phyloP scores from a whole-genome alignment of 2,329 filamentous ascomycete species.

The Parafenestella ontariensis region DNA sequence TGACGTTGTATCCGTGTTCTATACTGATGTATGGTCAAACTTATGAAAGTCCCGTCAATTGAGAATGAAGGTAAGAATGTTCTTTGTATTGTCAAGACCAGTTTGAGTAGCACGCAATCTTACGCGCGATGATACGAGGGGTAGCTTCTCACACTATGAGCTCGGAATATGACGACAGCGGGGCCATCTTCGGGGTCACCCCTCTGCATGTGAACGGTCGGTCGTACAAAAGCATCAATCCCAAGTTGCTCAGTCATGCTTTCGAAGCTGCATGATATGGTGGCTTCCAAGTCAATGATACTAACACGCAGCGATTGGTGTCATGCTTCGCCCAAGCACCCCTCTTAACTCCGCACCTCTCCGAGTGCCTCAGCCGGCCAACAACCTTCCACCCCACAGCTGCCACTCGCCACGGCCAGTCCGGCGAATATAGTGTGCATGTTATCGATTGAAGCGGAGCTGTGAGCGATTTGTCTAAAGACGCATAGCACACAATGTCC shows the following conservation, averaged over 20 bases:
- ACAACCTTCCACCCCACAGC: neutral
- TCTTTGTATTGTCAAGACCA: neutral
- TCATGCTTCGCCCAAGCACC: conserved; percentile 10
- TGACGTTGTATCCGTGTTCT: neutral
- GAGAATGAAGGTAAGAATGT: neutral
- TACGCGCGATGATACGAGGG: conserved; percentile 10
- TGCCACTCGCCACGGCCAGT: neutral
- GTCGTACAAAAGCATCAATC: neutral
- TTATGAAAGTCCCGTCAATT: no score
- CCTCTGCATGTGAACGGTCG: conserved; percentile 1
- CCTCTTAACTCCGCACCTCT: conserved; percentile 25
- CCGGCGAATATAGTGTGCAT: neutral
- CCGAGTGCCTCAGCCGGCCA: conserved; percentile 11
- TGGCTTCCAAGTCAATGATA: neutral
- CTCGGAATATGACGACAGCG: conserved; percentile 31
- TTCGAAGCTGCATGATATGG: neutral
- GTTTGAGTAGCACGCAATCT: conserved; percentile 26
- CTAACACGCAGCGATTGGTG: neutral
- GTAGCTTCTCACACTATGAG: conserved; percentile 20
- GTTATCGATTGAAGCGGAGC: neutral
- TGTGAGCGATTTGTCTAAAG: neutral
- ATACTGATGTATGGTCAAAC: neutral
- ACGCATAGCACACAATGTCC: neutral
- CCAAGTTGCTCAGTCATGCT: conserved; percentile 1
- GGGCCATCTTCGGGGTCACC: neutral